Evolutionary conservation across 2,329 filamentous ascomycete genomes (phyloP).

Genomic region (Alternaria arborescens): DNA sequence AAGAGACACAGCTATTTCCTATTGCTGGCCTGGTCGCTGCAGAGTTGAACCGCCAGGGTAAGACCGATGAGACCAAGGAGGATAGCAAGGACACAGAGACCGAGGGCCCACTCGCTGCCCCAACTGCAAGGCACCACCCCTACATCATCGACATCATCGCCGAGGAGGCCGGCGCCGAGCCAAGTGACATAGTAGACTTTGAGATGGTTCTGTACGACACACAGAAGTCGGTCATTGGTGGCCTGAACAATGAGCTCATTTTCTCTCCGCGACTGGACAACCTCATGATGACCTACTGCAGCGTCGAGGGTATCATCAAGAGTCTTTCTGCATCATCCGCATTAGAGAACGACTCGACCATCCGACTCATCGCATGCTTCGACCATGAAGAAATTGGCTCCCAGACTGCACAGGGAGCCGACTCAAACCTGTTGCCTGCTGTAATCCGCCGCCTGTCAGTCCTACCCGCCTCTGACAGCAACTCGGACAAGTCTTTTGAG

Average conservation of each 20-base stretch:
- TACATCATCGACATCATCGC: conserved; percentile 87
- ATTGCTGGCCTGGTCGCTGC: conserved; percentile 88
- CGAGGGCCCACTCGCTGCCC: conserved; percentile 69
- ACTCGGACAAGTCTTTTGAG: conserved; percentile 72
- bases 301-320: conserved; percentile 82
- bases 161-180: conserved; percentile 74
- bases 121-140: conserved; percentile 86
- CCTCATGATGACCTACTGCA: conserved; percentile 94
- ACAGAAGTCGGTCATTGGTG: conserved; percentile 87
- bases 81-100: conserved; percentile 51
- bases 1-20: conserved; percentile 94
- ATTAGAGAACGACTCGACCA: conserved; percentile 78
- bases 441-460: conserved; percentile 87
- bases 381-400: conserved; percentile 98
- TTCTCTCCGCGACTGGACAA: conserved; percentile 97
- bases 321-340: conserved; percentile 72
- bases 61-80: conserved; percentile 59
- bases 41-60: conserved; percentile 81
- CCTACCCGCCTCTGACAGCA: conserved; percentile 68
- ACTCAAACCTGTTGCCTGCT: conserved; percentile 88
- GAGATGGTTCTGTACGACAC: conserved; percentile 98
- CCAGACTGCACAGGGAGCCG: conserved; percentile 88
- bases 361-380: conserved; percentile 92
- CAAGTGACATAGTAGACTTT: conserved; percentile 84
- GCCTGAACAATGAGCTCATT: conserved; percentile 91